Evolutionary conservation across 2,329 filamentous ascomycete species (phyloP), one percentile per base, ranked within the genome.

Genomic region (Ophiostoma pallidulum): DNA sequence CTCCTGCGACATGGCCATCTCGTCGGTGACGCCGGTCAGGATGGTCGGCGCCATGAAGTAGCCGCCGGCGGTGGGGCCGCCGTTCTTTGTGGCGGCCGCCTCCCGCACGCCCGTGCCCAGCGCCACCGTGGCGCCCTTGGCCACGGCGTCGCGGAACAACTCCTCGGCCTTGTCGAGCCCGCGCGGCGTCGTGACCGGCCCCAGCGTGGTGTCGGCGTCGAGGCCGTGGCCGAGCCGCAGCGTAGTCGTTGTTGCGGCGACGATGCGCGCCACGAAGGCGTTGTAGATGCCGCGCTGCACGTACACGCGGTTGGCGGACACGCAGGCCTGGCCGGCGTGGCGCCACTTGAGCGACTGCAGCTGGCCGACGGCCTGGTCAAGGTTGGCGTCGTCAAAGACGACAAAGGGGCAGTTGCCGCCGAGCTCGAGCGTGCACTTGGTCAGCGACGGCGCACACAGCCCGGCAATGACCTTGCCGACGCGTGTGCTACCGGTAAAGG

Each of bases 401-500:
- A 87, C 73, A 4, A 80, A 76, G 2, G 75, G 77, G 5, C 80
- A 80, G 61, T 87, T 87, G 12, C 83, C 84, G 1, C 84, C 84
- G 0, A 87, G 70, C 61, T 88, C 84, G 60, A 87, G 74, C 2
- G 85, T 68, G 16, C 78, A 71, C 3, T 82, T 83, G 66, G 87
- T 87, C 47, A 86, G 68, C 57, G 78, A 69, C 56, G 76, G 74
- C 10, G 81, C 82, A 4, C 80, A 81, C 12, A 74, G 71, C 2
- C 71, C 66, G 1, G 80, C 78, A 35, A 89, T 73, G 53, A 84
- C 80, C 33, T 78, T 75, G 4, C 86, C 86, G 0, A 89, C 77
- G 0, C 69, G 65, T 0, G 85, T 86, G 56, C 77, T 80, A 16
- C 86, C 86, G 0, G 86, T 91, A 56, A 91, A 92, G 48, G 82